phyloP scores from a whole-genome alignment of 1,284 basidiomycete genomes.

The Cryptococcus maquisensis region DNA sequence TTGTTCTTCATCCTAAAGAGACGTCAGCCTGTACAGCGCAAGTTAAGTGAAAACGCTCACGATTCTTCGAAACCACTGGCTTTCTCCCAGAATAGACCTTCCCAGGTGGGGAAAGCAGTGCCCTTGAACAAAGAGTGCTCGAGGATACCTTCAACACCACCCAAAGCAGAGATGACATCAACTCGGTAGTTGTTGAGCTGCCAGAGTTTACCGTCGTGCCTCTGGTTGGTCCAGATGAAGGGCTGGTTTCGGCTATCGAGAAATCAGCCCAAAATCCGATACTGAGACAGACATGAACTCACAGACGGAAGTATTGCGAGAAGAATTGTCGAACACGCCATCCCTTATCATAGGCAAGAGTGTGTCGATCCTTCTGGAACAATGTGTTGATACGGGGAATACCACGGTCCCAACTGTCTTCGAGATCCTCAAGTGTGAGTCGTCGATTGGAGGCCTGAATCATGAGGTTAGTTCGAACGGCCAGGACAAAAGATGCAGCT shows the following conservation, averaged over 20 bases:
- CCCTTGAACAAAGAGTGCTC: conserved; percentile 98
- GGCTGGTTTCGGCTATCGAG: conserved; percentile 61
- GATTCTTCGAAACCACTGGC: conserved; percentile 79
- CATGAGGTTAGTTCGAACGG: neutral
- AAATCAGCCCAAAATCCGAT: neutral
- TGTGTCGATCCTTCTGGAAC: conserved; percentile 70
- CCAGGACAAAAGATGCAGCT: neutral
- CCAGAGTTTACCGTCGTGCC: conserved; percentile 98
- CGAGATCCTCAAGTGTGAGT: conserved; percentile 91
- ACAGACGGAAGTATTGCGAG: conserved; percentile 86
- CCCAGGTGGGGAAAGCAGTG: conserved; percentile 61
- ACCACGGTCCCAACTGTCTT: conserved; percentile 95
- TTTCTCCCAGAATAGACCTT: conserved; percentile 86
- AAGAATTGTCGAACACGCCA: conserved; percentile 93
- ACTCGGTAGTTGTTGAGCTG: conserved; percentile 98
- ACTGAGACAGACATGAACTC: neutral
- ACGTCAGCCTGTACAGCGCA: neutral
- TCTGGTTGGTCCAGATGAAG: conserved; percentile 98
- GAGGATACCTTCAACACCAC: conserved; percentile 78
- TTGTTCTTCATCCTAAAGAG: conserved; percentile 75
- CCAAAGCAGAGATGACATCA: conserved; percentile 97
- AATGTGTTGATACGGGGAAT: conserved; percentile 61
- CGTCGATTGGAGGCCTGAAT: conserved; percentile 80
- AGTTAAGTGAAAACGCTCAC: neutral
- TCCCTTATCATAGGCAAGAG: conserved; percentile 94